Evolutionary conservation across 2,329 filamentous ascomycete genomes (phyloP).

Genomic region (Nigrospora oryzae): DNA sequence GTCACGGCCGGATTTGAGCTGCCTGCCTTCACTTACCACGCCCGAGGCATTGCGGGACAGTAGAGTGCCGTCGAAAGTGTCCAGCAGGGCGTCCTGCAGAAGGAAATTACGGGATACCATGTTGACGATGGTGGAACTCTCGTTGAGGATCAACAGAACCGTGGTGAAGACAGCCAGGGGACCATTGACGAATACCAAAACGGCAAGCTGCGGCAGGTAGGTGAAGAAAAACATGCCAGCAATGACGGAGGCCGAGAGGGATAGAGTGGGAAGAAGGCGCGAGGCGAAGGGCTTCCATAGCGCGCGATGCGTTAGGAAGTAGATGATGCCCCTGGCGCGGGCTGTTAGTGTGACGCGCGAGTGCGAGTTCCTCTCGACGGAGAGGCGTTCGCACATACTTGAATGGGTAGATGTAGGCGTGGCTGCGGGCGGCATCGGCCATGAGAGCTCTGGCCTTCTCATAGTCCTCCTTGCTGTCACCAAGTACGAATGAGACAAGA

Average conservation of each 20-base stretch:
- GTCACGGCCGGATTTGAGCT: conserved; percentile 56
- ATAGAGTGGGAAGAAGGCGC: conserved; percentile 51
- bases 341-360: conserved; percentile 1
- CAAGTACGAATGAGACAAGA: conserved; percentile 3
- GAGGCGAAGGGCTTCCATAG: conserved; percentile 52
- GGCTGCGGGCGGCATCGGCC: conserved; percentile 62
- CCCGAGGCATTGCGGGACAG: conserved; percentile 39
- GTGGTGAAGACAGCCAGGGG: conserved; percentile 70
- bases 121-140: conserved; percentile 51
- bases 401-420: conserved; percentile 80
- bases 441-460: conserved; percentile 56
- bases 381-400: conserved; percentile 30
- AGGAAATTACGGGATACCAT: conserved; percentile 60
- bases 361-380: no score
- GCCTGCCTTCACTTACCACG: conserved; percentile 66
- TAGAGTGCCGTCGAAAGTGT: conserved; percentile 77
- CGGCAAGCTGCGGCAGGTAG: conserved; percentile 74
- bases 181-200: conserved; percentile 79
- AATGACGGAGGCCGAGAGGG: conserved; percentile 65
- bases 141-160: conserved; percentile 56
- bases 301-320: conserved; percentile 45
- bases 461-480: conserved; percentile 59
- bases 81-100: conserved; percentile 72
- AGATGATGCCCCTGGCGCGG: conserved; percentile 41
- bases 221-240: conserved; percentile 80